Base-by-base conservation (phyloP, 1,284 basidiomycete genomes). In the Trichosporon ovoides region DNA sequence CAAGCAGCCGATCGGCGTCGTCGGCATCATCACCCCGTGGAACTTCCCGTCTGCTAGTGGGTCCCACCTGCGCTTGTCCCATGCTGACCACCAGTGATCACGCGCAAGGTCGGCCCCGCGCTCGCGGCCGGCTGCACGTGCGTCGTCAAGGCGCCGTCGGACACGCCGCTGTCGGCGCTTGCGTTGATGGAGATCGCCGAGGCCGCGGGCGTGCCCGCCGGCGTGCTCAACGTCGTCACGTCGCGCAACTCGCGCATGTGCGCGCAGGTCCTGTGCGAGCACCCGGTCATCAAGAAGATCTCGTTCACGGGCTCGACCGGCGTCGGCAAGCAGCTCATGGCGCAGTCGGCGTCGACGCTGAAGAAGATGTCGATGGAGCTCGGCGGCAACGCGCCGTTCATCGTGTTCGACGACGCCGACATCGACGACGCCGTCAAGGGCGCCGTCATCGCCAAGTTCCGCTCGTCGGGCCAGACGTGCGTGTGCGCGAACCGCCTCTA, bases 351-450 rank as follows among this genome's bases (percentile, higher is more conserved):
- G n/a, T 83, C 83, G 1, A 95, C 91, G 0, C 74, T 98, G 66
- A 97, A 98, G 79, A 98, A 96, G 71, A 79, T 91, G 16, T 90
- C 90, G 0, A 79, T 92, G 50, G 91, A 92, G 65, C 67, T 78
- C 46, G 82, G 82, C 12, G 94, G 94, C 51, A 98, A 76, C 59
- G 74, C 71, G 34, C 69, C 66, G 59, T 95, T 95, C 78, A 95
- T 96, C 65, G 89, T 98, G 11, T 98, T 98, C 72, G 88, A 91
- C 61, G 94, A 98, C 67, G 93, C 93, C 0, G 87, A 98, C 72
- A 83, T 98, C 53, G 89, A 93, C 62, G 84, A 86, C 56, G 95
- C 95, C 19, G 88, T 97, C 19, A 85, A 86, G 65, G 87, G 91
- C 83, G 89, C 88, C 12, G 81, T 95, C 59, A 67, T 83, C 1